phyloP scores from a whole-genome alignment of 2,329 filamentous ascomycete species.

The Bipolaris zeicola region DNA sequence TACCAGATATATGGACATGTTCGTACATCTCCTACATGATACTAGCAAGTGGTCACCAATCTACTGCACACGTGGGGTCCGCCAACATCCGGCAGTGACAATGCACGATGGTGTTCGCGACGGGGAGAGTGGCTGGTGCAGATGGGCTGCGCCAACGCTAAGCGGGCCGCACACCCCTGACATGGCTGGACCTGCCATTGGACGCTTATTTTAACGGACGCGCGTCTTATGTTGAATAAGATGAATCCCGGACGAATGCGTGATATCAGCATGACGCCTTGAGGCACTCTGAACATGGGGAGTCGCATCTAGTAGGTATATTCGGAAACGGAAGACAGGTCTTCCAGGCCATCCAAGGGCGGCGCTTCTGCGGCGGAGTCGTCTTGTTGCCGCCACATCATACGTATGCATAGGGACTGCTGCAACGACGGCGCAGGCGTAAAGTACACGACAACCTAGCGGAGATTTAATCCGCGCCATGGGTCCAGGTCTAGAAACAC shows the following conservation, averaged over 20 bases:
- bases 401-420: not conserved
- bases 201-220: slow-evolving; percentile 16
- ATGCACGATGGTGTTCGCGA: not conserved
- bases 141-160: slow-evolving; percentile 5
- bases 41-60: not conserved
- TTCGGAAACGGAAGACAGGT: not conserved
- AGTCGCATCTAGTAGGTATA: too few relatives aligned
- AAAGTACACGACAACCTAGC: not conserved
- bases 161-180: slow-evolving; percentile 19
- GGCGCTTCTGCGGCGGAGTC: not conserved
- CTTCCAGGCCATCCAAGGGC: not conserved
- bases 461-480: slow-evolving; percentile 5
- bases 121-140: slow-evolving; percentile 3
- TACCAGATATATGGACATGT: too few relatives aligned
- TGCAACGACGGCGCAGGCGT: too few relatives aligned
- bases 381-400: not conserved
- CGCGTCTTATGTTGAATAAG: slow-evolving; percentile 18
- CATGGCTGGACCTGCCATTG: slow-evolving; percentile 3
- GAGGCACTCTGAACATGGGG: too few relatives aligned
- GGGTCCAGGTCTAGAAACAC: slow-evolving; percentile 21
- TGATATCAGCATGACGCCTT: slow-evolving; percentile 6
- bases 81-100: not conserved
- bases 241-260: not conserved
- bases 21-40: not conserved
- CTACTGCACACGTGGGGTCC: not conserved